Evolutionary conservation across 306 rosid species (phyloP).

Genomic region (Phaseolus lunatus): DNA sequence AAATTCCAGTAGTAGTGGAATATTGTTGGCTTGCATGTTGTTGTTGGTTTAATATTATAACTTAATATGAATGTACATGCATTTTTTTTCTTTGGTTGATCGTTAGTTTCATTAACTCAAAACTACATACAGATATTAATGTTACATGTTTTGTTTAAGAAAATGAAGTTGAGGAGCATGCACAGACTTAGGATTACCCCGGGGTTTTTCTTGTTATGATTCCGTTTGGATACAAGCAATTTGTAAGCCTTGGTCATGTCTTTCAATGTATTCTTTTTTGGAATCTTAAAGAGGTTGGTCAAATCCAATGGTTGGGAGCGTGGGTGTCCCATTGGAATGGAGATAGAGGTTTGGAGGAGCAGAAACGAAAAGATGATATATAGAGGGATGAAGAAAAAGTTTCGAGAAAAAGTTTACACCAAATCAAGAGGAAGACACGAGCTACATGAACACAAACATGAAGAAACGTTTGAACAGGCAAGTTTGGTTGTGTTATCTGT

Average conservation of each 20-base stretch:
- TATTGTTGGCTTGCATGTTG: not conserved
- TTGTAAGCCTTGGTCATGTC: conserved; percentile 66
- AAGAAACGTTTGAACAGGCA: conserved; percentile 23
- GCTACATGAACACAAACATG: conserved; percentile 10
- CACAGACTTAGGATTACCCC: conserved; percentile 39
- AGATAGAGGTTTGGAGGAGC: conserved; percentile 2
- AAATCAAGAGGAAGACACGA: conserved; percentile 32
- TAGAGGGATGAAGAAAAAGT: conserved; percentile 11
- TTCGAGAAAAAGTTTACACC: conserved; percentile 13
- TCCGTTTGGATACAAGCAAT: conserved; percentile 41
- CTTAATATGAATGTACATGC: not conserved
- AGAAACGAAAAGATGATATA: not conserved
- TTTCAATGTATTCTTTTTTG: conserved; percentile 57
- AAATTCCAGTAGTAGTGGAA: no score
- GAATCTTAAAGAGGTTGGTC: conserved; percentile 57
- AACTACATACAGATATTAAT: not conserved
- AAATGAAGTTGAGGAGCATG: conserved; percentile 20
- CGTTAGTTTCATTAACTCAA: not conserved
- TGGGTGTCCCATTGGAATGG: conserved; percentile 60
- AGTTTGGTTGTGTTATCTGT: conserved; percentile 22
- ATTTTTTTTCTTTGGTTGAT: not conserved
- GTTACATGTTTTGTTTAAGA: not conserved
- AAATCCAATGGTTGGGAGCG: conserved; percentile 62
- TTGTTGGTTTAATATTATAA: not conserved
- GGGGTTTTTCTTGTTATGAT: conserved; percentile 38